These are phyloP conservation scores for Sideroxylon spinosum DNA, from an alignment of 179 eudicot species.

Conservation along the genomic window DNA sequence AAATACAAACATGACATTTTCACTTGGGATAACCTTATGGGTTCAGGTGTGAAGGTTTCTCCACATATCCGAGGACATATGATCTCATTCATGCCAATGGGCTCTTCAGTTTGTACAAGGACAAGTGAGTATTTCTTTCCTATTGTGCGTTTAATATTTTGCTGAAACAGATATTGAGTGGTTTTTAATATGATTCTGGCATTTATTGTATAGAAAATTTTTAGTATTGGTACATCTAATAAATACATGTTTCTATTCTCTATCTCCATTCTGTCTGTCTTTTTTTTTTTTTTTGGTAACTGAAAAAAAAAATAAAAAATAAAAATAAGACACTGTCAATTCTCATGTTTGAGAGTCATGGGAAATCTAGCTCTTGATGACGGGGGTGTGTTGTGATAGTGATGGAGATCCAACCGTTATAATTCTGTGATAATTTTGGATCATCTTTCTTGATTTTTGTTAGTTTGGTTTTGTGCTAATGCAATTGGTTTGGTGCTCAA, in stretches of 20 bases:
- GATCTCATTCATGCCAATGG: constrained; percentile 52
- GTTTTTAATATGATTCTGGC: constrained; percentile 4
- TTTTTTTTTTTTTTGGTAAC: too few relatives aligned
- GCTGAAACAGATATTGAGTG: not conserved
- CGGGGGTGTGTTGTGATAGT: not conserved
- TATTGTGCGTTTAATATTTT: not conserved
- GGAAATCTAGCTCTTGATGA: too few relatives aligned
- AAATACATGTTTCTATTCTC: not conserved
- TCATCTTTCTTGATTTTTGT: not conserved
- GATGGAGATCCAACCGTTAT: not conserved
- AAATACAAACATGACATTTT: not conserved
- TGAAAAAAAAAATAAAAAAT: too few relatives aligned
- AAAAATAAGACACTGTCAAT: not conserved
- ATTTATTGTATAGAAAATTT: not conserved
- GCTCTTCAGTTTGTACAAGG: constrained; percentile 43
- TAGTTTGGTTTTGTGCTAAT: not conserved
- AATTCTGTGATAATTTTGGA: not conserved
- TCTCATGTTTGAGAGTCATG: not conserved
- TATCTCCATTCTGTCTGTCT: not conserved
- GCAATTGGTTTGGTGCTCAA: not conserved
- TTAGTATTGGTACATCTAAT: not conserved
- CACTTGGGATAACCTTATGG: not conserved
- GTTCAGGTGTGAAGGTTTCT: constrained; percentile 52
- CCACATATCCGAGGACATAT: constrained; percentile 57
- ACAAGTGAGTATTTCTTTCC: constrained; percentile 32